A percentile compares a stretch with the other conserved stretches of the same genome.
Evolutionary conservation across 2,329 filamentous ascomycete genomes (phyloP).

Genomic region (Leptographium flavum): DNA sequence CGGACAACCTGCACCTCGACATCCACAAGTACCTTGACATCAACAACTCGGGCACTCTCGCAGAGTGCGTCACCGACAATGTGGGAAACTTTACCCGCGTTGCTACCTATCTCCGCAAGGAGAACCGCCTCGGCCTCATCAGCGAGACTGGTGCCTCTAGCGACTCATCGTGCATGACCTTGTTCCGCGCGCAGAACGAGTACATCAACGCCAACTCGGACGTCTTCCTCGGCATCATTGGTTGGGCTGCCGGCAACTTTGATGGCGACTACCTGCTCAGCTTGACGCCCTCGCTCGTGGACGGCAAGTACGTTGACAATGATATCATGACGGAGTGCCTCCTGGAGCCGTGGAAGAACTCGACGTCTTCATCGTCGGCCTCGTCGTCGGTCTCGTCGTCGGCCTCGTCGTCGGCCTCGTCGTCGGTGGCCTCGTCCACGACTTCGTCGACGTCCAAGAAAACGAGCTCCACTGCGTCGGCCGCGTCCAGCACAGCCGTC

Average conservation of each 20-base stretch:
- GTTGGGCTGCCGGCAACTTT: conserved; percentile 17
- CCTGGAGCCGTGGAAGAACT: conserved; percentile 6
- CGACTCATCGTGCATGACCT: conserved; percentile 18
- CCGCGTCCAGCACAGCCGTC: not conserved
- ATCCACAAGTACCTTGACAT: conserved; percentile 47
- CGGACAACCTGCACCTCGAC: conserved; percentile 40
- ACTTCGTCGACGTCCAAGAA: not conserved
- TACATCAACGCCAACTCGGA: conserved; percentile 20
- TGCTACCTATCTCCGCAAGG: conserved; percentile 20
- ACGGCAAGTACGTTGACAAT: conserved; percentile 9
- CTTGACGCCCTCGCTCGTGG: conserved; percentile 13
- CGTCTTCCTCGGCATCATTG: conserved; percentile 16
- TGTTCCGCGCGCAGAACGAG: conserved; percentile 18
- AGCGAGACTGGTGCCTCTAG: conserved; percentile 24
- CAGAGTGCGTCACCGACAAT: conserved; percentile 36
- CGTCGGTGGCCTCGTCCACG: not conserved
- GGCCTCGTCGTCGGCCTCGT: not conserved
- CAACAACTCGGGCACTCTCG: conserved; percentile 38
- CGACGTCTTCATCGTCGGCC: not conserved
- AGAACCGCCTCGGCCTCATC: conserved; percentile 19
- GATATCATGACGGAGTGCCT: conserved; percentile 10
- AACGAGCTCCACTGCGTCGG: not conserved
- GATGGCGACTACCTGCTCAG: conserved; percentile 14
- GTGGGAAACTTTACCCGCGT: conserved; percentile 19
- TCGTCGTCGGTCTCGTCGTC: not conserved